A percentile compares a stretch with the other conserved stretches of the same genome.
Conservation (phyloP, 1,139 yeast species). For the Yamadazyma sp. region DNA sequence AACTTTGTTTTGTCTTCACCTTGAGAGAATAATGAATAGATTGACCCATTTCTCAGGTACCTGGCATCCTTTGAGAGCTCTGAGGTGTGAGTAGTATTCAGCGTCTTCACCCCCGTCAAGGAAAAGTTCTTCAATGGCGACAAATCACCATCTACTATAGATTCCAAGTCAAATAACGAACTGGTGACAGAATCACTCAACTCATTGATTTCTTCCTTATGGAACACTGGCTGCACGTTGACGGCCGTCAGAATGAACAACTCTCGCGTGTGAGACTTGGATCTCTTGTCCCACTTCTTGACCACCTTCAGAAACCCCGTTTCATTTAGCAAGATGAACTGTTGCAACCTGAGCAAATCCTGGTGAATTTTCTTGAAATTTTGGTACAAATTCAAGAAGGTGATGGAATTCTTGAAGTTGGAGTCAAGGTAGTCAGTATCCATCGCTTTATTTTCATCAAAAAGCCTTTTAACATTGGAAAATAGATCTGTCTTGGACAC, state of each 20-base stretch:
- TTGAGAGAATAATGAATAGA: conserved; percentile 5
- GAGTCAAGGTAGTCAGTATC: conserved; percentile 19
- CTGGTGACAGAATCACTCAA: conserved; percentile 81
- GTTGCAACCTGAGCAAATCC: conserved; percentile 84
- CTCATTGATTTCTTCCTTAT: conserved; percentile 81
- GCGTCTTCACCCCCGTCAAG: not conserved
- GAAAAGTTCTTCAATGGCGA: conserved; percentile 17
- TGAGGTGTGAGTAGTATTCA: not conserved
- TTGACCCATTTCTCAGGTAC: conserved; percentile 9
- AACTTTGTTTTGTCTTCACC: conserved; percentile 1
- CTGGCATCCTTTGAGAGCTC: not conserved
- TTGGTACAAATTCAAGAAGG: conserved; percentile 63
- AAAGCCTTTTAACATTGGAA: conserved; percentile 34
- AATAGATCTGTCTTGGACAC: conserved; percentile 67
- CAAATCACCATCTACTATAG: conserved; percentile 76
- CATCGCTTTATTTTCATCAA: conserved; percentile 13
- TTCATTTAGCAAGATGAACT: conserved; percentile 89
- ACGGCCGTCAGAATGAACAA: conserved; percentile 89
- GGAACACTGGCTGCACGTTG: conserved; percentile 94
- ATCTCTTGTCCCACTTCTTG: conserved; percentile 96
- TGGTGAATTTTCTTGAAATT: conserved; percentile 88
- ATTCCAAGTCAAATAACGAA: conserved; percentile 79
- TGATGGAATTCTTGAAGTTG: conserved; percentile 42
- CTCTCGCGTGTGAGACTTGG: conserved; percentile 92
- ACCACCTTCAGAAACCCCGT: conserved; percentile 94